Base-by-base conservation (phyloP, 192 early-diverging fungal genomes). In the Paraglomus occultum region DNA sequence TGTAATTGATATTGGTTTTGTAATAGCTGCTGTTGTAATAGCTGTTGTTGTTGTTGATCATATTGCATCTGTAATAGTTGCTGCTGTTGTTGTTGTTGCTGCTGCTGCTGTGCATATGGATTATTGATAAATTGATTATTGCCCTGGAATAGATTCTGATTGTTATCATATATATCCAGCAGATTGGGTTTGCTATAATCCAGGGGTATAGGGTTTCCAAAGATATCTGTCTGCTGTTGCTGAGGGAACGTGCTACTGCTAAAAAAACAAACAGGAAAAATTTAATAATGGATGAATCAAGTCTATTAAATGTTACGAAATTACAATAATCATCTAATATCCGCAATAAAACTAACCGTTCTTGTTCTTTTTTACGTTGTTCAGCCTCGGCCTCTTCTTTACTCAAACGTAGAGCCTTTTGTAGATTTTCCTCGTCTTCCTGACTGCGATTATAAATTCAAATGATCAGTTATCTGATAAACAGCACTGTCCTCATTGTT, bases 351-450 rank as follows among this genome's bases (percentile, higher is more conserved):
- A 12, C 80, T 14, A 74, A 71, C n/a, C 72, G 55, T 57, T 31
- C n/a, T 48, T 77, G 59, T n/a, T 64, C 52, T 11, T 71, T 76
- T 61, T 81, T 74, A 46, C 72, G 72, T 71, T 77, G 73, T 39
- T 71, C 74, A 44, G 58, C 70, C 66, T 71, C 72, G 14, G 45
- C 47, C 51, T 83, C 81, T 45, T 78, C 77, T 49, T 67, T 74
- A 70, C 77, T 79, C 54, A 83, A 59, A 15, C 76, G 76, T 15
- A 83, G 20, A 9, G 81, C 81, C 9, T 74, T 80, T 45, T 75
- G 49, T 4, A 83, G 52, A 53, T 83, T 81, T n/a, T 75, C 75
- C 0, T 82, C 68, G 39, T 79, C 76, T 18, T 76, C 70, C 51
- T 46, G 22, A 43, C 39, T 47, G 22, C 71, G 45, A 64, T 43